Evolutionary conservation across 2,329 filamentous ascomycete species (phyloP).

Genomic region (Cordyceps farinosa): DNA sequence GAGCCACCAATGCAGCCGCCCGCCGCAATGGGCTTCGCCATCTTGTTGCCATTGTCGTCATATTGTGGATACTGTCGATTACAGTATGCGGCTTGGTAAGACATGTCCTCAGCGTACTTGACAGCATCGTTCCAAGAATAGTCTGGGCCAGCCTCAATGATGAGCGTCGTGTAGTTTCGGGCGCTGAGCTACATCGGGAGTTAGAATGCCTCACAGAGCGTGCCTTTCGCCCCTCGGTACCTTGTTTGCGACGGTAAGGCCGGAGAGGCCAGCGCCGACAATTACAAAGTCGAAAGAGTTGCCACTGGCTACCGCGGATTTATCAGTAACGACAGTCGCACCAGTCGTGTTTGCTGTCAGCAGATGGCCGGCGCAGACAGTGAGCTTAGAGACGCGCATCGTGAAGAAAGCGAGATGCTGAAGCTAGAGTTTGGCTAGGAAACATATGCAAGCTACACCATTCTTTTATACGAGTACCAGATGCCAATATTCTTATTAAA

Average conservation of each 20-base stretch:
- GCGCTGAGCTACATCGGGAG: slow-evolving; percentile 22
- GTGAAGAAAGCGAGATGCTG: neutral
- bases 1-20: slow-evolving; percentile 27
- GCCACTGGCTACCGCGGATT: slow-evolving; percentile 14
- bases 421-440: neutral
- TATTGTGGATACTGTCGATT: slow-evolving; percentile 25
- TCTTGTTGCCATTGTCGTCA: slow-evolving; percentile 20
- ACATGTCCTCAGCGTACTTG: slow-evolving; percentile 19
- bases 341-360: neutral
- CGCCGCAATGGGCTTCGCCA: slow-evolving; percentile 20
- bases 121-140: slow-evolving; percentile 23
- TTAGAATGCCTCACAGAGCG: neutral
- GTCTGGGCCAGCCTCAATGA: slow-evolving; percentile 26
- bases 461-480: too few species aligned
- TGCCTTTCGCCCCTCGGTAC: neutral
- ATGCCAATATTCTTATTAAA: too few species aligned
- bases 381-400: neutral
- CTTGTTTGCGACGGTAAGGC: slow-evolving; percentile 27
- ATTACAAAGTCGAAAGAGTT: slow-evolving; percentile 32
- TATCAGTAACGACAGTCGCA: slow-evolving; percentile 23
- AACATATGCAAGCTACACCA: too few species aligned
- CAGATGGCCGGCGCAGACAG: neutral
- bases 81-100: slow-evolving; percentile 22
- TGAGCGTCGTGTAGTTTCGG: slow-evolving; percentile 22
- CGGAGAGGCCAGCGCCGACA: slow-evolving; percentile 38